phyloP scores from a whole-genome alignment of 2,329 filamentous ascomycete genomes.

The Chalaropsis thielavioides region DNA sequence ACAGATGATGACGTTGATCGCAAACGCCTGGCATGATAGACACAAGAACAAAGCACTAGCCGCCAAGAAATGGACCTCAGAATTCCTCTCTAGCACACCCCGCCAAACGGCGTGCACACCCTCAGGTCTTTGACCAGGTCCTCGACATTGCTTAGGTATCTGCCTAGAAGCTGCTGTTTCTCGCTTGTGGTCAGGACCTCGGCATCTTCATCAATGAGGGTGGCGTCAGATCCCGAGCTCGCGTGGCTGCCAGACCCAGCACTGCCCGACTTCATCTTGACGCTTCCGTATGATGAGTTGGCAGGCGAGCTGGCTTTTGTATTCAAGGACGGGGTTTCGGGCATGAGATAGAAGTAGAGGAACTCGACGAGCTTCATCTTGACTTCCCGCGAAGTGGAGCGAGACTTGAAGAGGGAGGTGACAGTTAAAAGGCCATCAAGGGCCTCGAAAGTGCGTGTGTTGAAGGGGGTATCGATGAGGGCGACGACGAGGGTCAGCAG shows the following conservation, averaged over 20 bases:
- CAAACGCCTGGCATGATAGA: conserved; percentile 1
- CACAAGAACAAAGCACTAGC: conserved; percentile 19
- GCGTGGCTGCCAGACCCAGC: conserved; percentile 34
- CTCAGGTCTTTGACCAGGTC: conserved; percentile 73
- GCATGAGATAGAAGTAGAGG: conserved; percentile 97
- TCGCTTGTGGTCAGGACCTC: conserved; percentile 57
- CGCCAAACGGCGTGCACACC: conserved; percentile 61
- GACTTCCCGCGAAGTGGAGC: conserved; percentile 71
- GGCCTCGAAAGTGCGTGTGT: conserved; percentile 81
- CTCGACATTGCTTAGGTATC: conserved; percentile 68
- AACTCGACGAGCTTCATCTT: conserved; percentile 96
- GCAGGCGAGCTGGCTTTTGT: conserved; percentile 28
- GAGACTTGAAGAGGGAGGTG: conserved; percentile 82
- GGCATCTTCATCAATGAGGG: conserved; percentile 26
- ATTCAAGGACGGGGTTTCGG: conserved; percentile 54
- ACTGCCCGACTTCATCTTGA: conserved; percentile 30
- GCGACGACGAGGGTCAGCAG: conserved; percentile 82
- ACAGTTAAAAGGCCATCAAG: conserved; percentile 85
- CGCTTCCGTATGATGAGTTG: neutral
- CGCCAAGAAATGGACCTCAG: conserved; percentile 18
- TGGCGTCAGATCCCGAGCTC: conserved; percentile 20
- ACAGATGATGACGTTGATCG: neutral
- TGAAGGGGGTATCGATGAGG: conserved; percentile 70
- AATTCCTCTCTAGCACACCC: conserved; percentile 26
- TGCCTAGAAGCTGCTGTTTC: conserved; percentile 65